Percentiles rank a stretch among this genome's conserved stretches.
phyloP scores from a whole-genome alignment of 176 grass and related monocot species.

The Cenchrus americanus region DNA sequence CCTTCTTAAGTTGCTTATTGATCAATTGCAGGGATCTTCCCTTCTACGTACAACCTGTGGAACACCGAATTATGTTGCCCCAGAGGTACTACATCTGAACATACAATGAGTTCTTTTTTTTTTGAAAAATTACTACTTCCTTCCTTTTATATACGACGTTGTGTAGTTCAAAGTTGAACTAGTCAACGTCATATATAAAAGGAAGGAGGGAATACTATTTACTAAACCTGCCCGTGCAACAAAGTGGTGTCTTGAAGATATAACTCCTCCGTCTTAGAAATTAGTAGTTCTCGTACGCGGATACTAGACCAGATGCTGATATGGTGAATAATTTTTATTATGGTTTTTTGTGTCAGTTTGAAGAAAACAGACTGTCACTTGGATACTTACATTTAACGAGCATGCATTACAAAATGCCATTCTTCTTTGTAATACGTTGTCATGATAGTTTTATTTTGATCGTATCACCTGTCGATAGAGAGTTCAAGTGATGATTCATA shows the following conservation, averaged over 20 bases:
- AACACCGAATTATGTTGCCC: constrained; percentile 99
- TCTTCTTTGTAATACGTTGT: neutral
- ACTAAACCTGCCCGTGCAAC: constrained; percentile 29
- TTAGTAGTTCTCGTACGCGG: constrained; percentile 23
- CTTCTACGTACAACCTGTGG: constrained; percentile 92
- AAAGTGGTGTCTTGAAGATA: constrained; percentile 20
- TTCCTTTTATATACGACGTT: too few species aligned
- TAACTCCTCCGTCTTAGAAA: constrained; percentile 5
- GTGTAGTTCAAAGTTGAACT: too few species aligned
- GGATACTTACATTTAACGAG: neutral
- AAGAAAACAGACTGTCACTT: neutral
- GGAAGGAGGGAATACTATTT: too few species aligned
- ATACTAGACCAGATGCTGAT: constrained; percentile 20
- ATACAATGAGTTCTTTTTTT: constrained; percentile 16
- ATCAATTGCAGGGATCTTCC: constrained; percentile 60
- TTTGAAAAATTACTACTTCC: neutral
- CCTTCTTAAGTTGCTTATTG: constrained; percentile 38
- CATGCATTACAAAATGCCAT: neutral
- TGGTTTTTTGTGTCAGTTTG: constrained; percentile 28
- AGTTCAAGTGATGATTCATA: neutral
- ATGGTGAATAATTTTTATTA: constrained; percentile 1
- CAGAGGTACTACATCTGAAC: constrained; percentile 69
- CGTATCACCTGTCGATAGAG: neutral
- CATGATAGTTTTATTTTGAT: constrained; percentile 16
- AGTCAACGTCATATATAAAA: too few species aligned